Base-by-base conservation (phyloP, 1,284 basidiomycete species). In the Austroboletus novae-zelandiae region DNA sequence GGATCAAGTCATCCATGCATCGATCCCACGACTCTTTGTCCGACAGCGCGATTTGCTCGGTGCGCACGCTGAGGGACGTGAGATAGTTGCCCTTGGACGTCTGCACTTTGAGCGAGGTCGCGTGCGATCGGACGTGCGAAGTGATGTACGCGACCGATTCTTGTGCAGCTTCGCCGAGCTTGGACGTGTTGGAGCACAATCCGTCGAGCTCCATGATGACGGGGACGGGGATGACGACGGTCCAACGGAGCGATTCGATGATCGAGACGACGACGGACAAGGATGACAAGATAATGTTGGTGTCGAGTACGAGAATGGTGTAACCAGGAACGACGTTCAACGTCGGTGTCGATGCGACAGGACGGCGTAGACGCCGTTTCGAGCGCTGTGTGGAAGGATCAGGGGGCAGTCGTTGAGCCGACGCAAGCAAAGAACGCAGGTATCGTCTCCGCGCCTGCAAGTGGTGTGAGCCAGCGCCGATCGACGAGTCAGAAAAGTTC, bases 201-300 rank as follows among this genome's bases (percentile, higher is more conserved):
- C 95, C 94, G 60, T 99, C 96, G 10, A 99, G 84, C 63, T 99
- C 96, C 76, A 95, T 98, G 61, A 98, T 81, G 49, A 97, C 96
- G 0, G 94, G 94, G 2, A 98, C 80, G 4, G 96, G 96, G 1
- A 99, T 77, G 49, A 99, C 76, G 45, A 97, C 77, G 0, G 90
- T 97, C 94, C 94, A 99, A 39, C 76, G 75, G 29, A 84, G 73
- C 55, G 84, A 85, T 66, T 96, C 89, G 52, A 98, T 78, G 51
- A 98, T 76, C 11, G 84, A 79, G 3, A 80, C 69, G 54, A 98
- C 78, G 54, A 88, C 74, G 0, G 82, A 69, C 6, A 96, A 74
- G 0, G 89, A 89, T 0, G 90, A 89, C 6, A 98, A 78, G 0
- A 98, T 73, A 52, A 98, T 89, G 72, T 98, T 98, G 44, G 95